Percentiles rank a stretch among this genome's conserved stretches.
Conservation (phyloP, 2,329 filamentous ascomycete species). For the Aspergillus spinulosporus region DNA sequence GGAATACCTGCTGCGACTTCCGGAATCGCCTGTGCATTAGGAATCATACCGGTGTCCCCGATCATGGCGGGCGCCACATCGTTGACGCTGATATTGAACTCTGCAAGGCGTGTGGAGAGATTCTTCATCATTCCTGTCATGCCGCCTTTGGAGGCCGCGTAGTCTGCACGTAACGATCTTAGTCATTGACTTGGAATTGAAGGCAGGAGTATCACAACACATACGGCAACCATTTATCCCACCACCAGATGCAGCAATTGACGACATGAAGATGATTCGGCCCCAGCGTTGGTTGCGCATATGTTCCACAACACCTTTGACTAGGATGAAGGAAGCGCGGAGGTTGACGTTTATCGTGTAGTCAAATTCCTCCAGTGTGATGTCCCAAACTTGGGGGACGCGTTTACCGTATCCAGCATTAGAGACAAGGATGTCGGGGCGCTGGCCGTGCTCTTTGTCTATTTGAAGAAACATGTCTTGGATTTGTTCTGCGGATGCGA, state of each 20-base stretch:
- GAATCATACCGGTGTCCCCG: slow-evolving; percentile 64
- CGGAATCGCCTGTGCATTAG: slow-evolving; percentile 57
- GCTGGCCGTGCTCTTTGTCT: slow-evolving; percentile 52
- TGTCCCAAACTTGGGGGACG: slow-evolving; percentile 58
- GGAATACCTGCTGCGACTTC: slow-evolving; percentile 63
- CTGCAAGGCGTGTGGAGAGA: slow-evolving; percentile 59
- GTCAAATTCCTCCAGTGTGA: slow-evolving; percentile 65
- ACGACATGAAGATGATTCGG: slow-evolving; percentile 64
- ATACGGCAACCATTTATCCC: slow-evolving; percentile 63
- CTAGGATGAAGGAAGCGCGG: slow-evolving; percentile 62
- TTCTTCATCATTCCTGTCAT: slow-evolving; percentile 67
- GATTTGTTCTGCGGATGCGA: slow-evolving; percentile 56
- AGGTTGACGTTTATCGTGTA: slow-evolving; percentile 63
- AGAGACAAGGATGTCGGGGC: slow-evolving; percentile 64
- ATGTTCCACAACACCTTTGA: slow-evolving; percentile 60
- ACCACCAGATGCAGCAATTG: slow-evolving; percentile 63
- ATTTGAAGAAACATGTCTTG: slow-evolving; percentile 58
- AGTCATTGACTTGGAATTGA: neutral
- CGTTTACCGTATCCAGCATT: slow-evolving; percentile 68
- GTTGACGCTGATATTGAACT: slow-evolving; percentile 64
- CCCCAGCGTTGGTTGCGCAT: slow-evolving; percentile 65
- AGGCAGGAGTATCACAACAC: slow-evolving; percentile 14
- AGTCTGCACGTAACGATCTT: slow-evolving; percentile 30
- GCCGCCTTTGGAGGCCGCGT: slow-evolving; percentile 63
- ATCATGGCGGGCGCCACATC: slow-evolving; percentile 71